phyloP scores from a whole-genome alignment of 2,329 filamentous ascomycete species.

The Penicillium sclerotigenum region DNA sequence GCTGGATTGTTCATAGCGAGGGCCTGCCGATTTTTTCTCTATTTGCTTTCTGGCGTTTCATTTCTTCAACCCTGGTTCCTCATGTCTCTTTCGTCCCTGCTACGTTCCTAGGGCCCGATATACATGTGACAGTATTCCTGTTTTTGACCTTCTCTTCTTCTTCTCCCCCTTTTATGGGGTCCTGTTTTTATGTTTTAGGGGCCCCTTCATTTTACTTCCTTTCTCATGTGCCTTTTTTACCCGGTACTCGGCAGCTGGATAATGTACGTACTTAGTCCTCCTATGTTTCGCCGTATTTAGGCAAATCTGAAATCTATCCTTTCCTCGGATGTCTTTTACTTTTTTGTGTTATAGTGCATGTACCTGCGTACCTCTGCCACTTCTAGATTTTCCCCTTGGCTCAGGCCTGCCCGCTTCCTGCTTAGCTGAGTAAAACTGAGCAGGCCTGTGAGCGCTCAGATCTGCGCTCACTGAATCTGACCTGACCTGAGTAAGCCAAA shows the following conservation, averaged over 20 bases:
- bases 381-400: no score
- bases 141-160: constrained; percentile 21
- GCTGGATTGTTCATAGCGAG: constrained; percentile 32
- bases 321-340: not conserved
- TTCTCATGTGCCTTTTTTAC: constrained; percentile 26
- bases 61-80: constrained; percentile 28
- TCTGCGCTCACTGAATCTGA: no score
- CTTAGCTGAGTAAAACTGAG: no score
- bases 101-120: constrained; percentile 42
- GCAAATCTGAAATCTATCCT: constrained; percentile 11
- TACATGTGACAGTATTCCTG: constrained; percentile 20
- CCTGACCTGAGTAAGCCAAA: no score
- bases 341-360: constrained; percentile 6
- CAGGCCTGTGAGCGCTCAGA: no score
- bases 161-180: constrained; percentile 17
- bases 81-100: constrained; percentile 35
- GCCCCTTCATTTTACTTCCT: constrained; percentile 12
- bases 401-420: not conserved
- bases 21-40: constrained; percentile 25
- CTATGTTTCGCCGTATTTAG: constrained; percentile 15
- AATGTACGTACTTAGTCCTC: constrained; percentile 40
- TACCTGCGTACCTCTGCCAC: no score
- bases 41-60: constrained; percentile 28
- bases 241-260: constrained; percentile 34
- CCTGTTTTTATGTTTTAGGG: constrained; percentile 16